Conservation (phyloP, 2,329 filamentous ascomycete species). For the Ascochyta viciae-villosae region DNA sequence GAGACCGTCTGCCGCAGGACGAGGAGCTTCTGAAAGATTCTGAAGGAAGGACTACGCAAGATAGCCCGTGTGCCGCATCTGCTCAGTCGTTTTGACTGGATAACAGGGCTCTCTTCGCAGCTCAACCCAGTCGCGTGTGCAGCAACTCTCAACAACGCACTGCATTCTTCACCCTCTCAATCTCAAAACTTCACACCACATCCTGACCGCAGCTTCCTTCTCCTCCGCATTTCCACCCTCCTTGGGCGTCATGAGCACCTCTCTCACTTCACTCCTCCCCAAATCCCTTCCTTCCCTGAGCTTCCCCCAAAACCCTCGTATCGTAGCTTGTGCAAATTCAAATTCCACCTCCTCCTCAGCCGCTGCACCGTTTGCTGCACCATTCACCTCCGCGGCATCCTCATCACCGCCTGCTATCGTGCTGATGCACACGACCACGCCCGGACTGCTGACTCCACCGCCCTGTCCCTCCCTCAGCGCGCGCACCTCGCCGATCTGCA, state of each 20-base stretch:
- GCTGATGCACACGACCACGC: conserved; percentile 39
- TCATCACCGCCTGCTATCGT: conserved; percentile 20
- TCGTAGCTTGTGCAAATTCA: conserved; percentile 30
- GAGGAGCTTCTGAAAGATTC: background rate
- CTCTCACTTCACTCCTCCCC: conserved; percentile 33
- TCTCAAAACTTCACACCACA: conserved; percentile 46
- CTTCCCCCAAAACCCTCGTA: conserved; percentile 35
- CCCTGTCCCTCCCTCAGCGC: conserved; percentile 30
- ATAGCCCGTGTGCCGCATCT: background rate
- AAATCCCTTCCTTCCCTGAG: conserved; percentile 34
- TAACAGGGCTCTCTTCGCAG: background rate
- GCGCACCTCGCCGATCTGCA: conserved; percentile 41
- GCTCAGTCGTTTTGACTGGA: background rate
- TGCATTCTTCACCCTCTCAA: conserved; percentile 29
- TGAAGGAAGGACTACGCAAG: background rate
- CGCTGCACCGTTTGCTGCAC: background rate
- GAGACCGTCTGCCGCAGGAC: background rate
- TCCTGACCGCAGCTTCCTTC: conserved; percentile 33
- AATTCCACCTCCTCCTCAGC: conserved; percentile 25
- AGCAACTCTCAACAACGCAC: background rate
- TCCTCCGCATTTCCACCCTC: conserved; percentile 9
- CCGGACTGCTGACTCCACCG: conserved; percentile 28
- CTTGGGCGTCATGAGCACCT: conserved; percentile 34
- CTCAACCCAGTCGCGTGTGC: background rate
- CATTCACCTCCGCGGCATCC: background rate